Evolutionary conservation across 495 filamentous ascomycete species (phyloP).

Genomic region (Pseudomonodictys pantanalensis): DNA sequence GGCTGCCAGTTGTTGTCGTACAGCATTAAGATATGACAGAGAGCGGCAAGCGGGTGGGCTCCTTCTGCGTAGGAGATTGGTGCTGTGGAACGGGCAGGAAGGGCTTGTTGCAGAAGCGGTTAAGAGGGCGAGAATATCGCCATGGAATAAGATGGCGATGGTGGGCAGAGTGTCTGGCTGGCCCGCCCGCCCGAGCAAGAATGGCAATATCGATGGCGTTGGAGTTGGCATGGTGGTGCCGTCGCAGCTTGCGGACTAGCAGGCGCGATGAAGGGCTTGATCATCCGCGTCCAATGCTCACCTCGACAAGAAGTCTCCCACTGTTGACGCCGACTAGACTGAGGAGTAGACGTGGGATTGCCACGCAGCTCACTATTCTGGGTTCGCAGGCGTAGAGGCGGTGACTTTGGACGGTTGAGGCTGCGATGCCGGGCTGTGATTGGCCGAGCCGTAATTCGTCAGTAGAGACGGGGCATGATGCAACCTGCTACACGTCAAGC

Average conservation of each 20-base stretch:
- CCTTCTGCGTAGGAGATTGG: conserved; percentile 6
- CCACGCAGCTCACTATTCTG: too few relatives aligned
- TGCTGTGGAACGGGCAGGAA: conserved; percentile 25
- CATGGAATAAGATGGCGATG: conserved; percentile 10
- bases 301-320: too few relatives aligned
- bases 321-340: too few relatives aligned
- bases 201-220: too few relatives aligned
- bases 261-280: too few relatives aligned
- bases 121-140: conserved; percentile 15
- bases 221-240: too few relatives aligned
- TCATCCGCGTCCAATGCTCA: too few relatives aligned
- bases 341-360: too few relatives aligned
- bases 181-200: background rate
- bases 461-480: conserved; percentile 4
- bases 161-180: background rate
- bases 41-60: conserved; percentile 10
- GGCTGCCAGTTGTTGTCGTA: conserved; percentile 17
- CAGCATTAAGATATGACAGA: conserved; percentile 16
- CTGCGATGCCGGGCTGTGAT: conserved; percentile 14
- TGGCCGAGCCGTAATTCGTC: background rate
- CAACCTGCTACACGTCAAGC: conserved; percentile 19
- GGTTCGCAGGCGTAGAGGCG: background rate
- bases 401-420: conserved; percentile 13
- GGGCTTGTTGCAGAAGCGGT: conserved; percentile 8
- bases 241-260: too few relatives aligned